Conservation (phyloP, 208 protist genomes). For the Porcisia hertigi region DNA sequence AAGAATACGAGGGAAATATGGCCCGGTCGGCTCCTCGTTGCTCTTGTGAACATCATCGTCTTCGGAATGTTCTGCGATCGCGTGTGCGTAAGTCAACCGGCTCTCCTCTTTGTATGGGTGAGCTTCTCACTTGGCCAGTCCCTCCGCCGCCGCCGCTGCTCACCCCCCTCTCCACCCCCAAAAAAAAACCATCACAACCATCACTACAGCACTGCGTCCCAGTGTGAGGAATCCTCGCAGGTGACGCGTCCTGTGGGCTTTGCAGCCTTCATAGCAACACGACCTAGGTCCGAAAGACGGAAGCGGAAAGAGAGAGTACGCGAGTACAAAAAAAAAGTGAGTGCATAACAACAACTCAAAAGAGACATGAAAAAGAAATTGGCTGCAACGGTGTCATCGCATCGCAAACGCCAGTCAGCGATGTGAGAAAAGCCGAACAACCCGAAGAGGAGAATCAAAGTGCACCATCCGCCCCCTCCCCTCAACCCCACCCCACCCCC, state of each 20-base stretch:
- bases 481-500: too few relatives aligned
- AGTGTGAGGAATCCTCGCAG: too few relatives aligned
- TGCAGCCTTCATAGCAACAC: not conserved
- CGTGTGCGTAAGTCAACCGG: not conserved
- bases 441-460: too few relatives aligned
- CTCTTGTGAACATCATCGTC: not conserved
- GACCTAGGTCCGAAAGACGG: not conserved
- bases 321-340: not conserved
- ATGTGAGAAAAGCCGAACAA: too few relatives aligned
- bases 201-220: not conserved
- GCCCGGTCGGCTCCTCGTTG: not conserved
- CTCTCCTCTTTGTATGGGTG: not conserved
- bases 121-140: not conserved
- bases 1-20: not conserved
- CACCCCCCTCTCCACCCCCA: not conserved
- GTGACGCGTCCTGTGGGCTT: too few relatives aligned
- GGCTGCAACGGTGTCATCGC: not conserved
- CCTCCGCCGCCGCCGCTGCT: not conserved
- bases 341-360: not conserved
- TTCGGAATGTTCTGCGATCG: not conserved
- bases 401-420: too few relatives aligned
- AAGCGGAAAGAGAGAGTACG: too few relatives aligned
- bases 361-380: not conserved
- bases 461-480: too few relatives aligned
- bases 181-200: not conserved